These are phyloP conservation scores for Nymphaea colorata DNA, from an alignment of 164 flowering plant species.

Conservation along the genomic window DNA sequence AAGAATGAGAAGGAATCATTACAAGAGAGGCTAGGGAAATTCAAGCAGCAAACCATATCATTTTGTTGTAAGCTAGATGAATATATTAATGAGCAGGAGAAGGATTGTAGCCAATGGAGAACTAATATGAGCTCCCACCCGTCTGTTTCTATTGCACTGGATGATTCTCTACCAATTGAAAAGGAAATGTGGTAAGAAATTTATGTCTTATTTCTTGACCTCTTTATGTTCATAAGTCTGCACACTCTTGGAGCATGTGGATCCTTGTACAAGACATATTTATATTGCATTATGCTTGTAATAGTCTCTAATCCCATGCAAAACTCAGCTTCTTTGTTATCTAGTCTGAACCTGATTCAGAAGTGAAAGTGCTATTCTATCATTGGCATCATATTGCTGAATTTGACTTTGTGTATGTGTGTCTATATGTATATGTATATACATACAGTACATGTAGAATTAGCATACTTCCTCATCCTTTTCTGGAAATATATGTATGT, in stretches of 20 bases:
- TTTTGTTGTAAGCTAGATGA: constrained; percentile 24
- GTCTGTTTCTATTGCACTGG: constrained; percentile 11
- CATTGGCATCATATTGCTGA: background rate
- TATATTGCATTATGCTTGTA: background rate
- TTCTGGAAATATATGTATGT: too few relatives aligned
- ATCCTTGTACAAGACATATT: background rate
- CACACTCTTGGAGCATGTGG: background rate
- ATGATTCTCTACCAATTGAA: constrained; percentile 8
- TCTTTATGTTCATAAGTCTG: background rate
- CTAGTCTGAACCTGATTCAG: background rate
- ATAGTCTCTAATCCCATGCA: background rate
- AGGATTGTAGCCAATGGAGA: background rate
- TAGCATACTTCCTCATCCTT: too few relatives aligned
- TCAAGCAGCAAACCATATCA: constrained; percentile 17
- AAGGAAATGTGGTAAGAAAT: constrained; percentile 33
- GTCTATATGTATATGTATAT: background rate
- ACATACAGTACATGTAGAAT: too few relatives aligned
- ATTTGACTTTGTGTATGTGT: background rate
- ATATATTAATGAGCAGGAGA: constrained; percentile 18
- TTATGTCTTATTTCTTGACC: background rate
- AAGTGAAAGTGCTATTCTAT: too few relatives aligned
- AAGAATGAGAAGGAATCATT: constrained; percentile 47
- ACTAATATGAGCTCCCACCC: background rate
- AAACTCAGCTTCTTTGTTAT: background rate
- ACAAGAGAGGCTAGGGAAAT: constrained; percentile 29